These are phyloP conservation scores for Candida khao-thaluensis DNA, from an alignment of 805 yeast species.

Conservation along the genomic window DNA sequence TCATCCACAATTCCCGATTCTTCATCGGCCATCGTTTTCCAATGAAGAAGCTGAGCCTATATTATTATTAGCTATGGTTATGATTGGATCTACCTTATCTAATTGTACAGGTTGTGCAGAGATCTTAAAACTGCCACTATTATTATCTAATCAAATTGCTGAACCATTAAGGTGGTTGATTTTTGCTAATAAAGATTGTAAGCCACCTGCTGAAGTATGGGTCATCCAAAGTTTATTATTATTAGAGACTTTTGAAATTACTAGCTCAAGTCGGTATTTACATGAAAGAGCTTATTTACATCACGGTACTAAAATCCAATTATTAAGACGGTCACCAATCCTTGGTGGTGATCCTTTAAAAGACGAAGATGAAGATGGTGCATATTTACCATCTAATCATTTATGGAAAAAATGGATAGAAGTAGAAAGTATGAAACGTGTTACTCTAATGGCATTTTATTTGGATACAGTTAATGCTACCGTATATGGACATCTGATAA, in stretches of 20 bases:
- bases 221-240: conserved; percentile 68
- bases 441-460: conserved; percentile 33
- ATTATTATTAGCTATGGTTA: conserved; percentile 51
- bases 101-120: conserved; percentile 24
- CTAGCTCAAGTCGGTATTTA: conserved; percentile 56
- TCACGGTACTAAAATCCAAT: conserved; percentile 62
- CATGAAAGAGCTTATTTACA: conserved; percentile 84
- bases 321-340: conserved; percentile 25
- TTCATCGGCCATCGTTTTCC: conserved; percentile 59
- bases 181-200: conserved; percentile 64
- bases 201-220: conserved; percentile 73
- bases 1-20: conserved; percentile 56
- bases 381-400: conserved; percentile 17
- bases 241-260: conserved; percentile 72
- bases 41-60: conserved; percentile 47
- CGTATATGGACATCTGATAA: conserved; percentile 30
- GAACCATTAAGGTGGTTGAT: conserved; percentile 65
- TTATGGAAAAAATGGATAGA: conserved; percentile 38
- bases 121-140: conserved; percentile 20
- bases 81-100: conserved; percentile 51
- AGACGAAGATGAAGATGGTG: conserved; percentile 24
- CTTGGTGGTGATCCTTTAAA: conserved; percentile 43
- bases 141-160: conserved; percentile 48
- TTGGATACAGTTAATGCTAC: conserved; percentile 37
- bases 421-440: conserved; percentile 35